Conservation (phyloP, 2,329 filamentous ascomycete species). For the Zymoseptoria passerinii region DNA sequence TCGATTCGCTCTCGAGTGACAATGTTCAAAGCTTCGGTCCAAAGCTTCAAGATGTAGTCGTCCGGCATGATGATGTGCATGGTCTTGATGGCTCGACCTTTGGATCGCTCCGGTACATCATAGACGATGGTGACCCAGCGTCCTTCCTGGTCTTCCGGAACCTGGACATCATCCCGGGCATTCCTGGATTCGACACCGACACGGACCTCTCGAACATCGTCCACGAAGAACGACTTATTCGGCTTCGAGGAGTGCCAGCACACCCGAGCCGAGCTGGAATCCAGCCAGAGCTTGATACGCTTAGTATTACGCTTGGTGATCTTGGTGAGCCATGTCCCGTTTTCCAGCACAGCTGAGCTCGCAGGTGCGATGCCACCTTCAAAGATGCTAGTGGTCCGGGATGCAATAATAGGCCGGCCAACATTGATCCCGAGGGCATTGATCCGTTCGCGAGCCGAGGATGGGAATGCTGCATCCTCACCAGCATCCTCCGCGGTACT, state of each 20-base stretch:
- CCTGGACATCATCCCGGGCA: conserved; percentile 74
- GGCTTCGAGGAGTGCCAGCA: conserved; percentile 75
- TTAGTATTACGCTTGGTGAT: conserved; percentile 75
- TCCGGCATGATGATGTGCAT: conserved; percentile 81
- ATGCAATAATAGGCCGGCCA: conserved; percentile 26
- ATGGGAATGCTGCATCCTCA: conserved; percentile 19
- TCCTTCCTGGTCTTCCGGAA: conserved; percentile 57
- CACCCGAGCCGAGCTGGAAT: conserved; percentile 76
- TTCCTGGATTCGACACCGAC: conserved; percentile 76
- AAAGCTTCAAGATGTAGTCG: conserved; percentile 62
- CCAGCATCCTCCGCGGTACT: conserved; percentile 44
- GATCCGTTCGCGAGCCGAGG: conserved; percentile 22
- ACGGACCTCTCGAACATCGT: conserved; percentile 88
- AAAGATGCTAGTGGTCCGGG: conserved; percentile 25
- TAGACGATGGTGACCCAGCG: conserved; percentile 90
- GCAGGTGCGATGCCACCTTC: conserved; percentile 55
- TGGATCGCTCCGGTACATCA: conserved; percentile 66
- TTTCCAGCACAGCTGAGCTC: conserved; percentile 66
- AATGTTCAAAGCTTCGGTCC: conserved; percentile 75
- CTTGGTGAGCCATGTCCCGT: conserved; percentile 71
- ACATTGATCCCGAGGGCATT: conserved; percentile 38
- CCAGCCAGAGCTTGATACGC: conserved; percentile 66
- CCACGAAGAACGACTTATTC: conserved; percentile 82
- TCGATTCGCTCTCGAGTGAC: conserved; percentile 81
- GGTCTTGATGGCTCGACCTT: conserved; percentile 61